Evolutionary conservation across 176 grass and related monocot species (phyloP).

Genomic region (Bothriochloa decipiens): DNA sequence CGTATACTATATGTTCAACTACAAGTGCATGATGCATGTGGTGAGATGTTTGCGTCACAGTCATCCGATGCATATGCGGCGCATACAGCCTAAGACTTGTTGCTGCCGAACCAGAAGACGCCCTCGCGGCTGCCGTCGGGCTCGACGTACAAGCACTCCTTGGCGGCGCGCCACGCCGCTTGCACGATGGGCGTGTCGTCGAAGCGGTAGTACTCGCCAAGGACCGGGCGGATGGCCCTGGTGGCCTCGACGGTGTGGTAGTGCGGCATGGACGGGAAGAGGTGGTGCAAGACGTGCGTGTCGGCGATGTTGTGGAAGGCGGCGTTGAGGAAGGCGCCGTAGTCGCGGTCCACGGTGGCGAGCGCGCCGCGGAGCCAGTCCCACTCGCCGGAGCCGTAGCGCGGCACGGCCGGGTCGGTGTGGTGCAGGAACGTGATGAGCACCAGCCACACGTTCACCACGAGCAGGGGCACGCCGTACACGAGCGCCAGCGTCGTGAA

Average conservation of each 20-base stretch:
- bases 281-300: not conserved
- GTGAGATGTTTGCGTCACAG: too few relatives aligned
- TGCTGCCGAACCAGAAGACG: constrained; percentile 59
- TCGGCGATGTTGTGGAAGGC: not conserved
- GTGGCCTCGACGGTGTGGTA: not conserved
- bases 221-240: not conserved
- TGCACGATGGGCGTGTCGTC: not conserved
- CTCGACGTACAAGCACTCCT: not conserved
- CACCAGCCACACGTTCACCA: not conserved
- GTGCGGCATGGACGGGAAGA: not conserved
- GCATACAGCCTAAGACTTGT: constrained; percentile 1
- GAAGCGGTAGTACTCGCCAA: not conserved
- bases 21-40: too few relatives aligned
- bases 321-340: not conserved
- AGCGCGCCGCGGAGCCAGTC: not conserved
- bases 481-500: not conserved
- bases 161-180: not conserved
- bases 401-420: not conserved
- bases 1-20: too few relatives aligned
- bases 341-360: not conserved
- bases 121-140: constrained; percentile 3
- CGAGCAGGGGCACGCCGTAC: not conserved
- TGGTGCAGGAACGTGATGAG: constrained; percentile 3
- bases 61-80: not conserved
- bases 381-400: not conserved